Evolutionary conservation across 1,284 basidiomycete genomes (phyloP).

Genomic region (Ustilago nuda): DNA sequence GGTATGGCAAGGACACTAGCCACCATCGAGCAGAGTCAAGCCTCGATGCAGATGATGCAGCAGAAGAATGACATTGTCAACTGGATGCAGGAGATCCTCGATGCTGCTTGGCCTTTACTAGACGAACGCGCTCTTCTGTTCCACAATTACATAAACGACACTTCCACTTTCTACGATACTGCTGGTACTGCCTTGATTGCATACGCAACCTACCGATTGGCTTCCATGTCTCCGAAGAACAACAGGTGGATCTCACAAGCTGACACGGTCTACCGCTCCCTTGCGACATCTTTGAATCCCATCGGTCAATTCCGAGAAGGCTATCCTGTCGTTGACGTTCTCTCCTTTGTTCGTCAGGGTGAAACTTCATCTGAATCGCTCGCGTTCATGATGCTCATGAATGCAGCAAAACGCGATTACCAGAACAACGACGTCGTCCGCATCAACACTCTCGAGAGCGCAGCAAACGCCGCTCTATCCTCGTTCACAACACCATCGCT

Average conservation of each 20-base stretch:
- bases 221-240: constrained; percentile 49
- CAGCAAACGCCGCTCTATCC: constrained; percentile 18
- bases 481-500: neutral
- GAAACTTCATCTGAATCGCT: constrained; percentile 60
- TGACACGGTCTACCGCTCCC: constrained; percentile 54
- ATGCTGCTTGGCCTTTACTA: constrained; percentile 76
- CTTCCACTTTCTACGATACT: constrained; percentile 53
- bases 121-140: constrained; percentile 65
- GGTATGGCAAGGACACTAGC: constrained; percentile 85
- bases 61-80: constrained; percentile 76
- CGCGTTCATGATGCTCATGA: constrained; percentile 61
- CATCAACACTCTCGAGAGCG: constrained; percentile 25
- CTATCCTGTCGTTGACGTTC: constrained; percentile 58
- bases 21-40: constrained; percentile 77
- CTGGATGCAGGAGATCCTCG: constrained; percentile 81
- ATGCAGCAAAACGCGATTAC: constrained; percentile 62
- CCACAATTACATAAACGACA: constrained; percentile 64
- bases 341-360: constrained; percentile 50
- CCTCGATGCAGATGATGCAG: constrained; percentile 72
- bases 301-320: constrained; percentile 49
- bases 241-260: constrained; percentile 41
- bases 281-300: constrained; percentile 45
- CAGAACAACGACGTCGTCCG: constrained; percentile 37
- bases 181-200: constrained; percentile 62
- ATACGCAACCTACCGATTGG: constrained; percentile 62